Evolutionary conservation across 2,329 filamentous ascomycete genomes (phyloP).

Genomic region (Fonsecaea multimorphosa): DNA sequence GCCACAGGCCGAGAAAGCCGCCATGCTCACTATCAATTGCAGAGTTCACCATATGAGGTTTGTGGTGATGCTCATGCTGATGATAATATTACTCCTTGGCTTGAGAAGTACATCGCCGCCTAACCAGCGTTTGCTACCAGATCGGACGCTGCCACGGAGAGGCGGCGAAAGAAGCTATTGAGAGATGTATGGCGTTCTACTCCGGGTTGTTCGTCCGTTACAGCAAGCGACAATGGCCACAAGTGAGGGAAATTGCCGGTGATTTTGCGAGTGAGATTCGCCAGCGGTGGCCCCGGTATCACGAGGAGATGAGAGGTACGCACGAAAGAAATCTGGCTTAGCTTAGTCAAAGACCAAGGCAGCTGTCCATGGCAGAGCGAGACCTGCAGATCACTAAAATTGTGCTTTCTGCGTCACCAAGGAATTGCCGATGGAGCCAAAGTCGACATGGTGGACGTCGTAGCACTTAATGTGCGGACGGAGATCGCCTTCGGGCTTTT

Average conservation of each 20-base stretch:
- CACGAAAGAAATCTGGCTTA: not conserved
- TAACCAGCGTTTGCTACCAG: not conserved
- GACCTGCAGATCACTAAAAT: not conserved
- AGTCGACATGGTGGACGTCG: slow-evolving; percentile 55
- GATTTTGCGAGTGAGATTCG: slow-evolving; percentile 49
- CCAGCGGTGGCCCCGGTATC: slow-evolving; percentile 39
- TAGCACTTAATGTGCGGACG: slow-evolving; percentile 64
- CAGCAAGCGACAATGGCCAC: slow-evolving; percentile 50
- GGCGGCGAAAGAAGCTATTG: slow-evolving; percentile 12
- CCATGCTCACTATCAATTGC: slow-evolving; percentile 19
- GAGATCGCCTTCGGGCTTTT: slow-evolving; percentile 64
- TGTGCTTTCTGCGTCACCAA: not conserved
- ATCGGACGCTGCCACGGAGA: slow-evolving; percentile 21
- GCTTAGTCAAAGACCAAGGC: not conserved
- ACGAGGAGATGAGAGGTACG: slow-evolving; percentile 40
- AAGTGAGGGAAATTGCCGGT: slow-evolving; percentile 52
- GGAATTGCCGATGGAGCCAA: slow-evolving; percentile 61
- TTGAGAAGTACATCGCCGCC: not conserved
- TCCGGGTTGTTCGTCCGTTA: slow-evolving; percentile 19
- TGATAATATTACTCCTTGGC: not conserved
- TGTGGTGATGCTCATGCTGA: not conserved
- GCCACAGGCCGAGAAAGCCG: not conserved
- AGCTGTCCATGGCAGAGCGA: not conserved
- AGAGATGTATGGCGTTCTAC: slow-evolving; percentile 21
- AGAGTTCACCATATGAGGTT: slow-evolving; percentile 21